phyloP scores from a whole-genome alignment of 2,329 filamentous ascomycete species.

The Fusarium papillatum region DNA sequence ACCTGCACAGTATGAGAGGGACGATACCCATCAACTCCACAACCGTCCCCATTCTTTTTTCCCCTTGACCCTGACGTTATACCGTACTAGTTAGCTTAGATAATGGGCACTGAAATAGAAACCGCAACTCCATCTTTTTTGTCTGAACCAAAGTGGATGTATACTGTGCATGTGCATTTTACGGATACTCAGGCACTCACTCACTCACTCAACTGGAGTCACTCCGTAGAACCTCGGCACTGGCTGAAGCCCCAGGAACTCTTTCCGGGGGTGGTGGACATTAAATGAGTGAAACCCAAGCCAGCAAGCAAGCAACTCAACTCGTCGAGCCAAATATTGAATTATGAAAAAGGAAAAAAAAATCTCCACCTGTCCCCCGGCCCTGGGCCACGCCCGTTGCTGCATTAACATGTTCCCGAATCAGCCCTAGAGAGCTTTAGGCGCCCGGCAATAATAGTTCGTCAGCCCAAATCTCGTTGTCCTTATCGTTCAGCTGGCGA shows the following conservation, averaged over 20 bases:
- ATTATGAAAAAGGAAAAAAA: neutral
- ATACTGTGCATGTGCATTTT: neutral
- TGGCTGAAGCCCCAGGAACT: neutral
- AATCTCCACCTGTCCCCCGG: slow-evolving; percentile 10
- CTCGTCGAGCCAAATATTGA: slow-evolving; percentile 4
- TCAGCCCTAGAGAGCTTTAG: slow-evolving; percentile 19
- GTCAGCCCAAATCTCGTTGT: neutral
- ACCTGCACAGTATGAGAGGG: slow-evolving; percentile 20
- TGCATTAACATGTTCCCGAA: slow-evolving; percentile 16
- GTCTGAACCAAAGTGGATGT: neutral
- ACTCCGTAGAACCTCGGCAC: neutral
- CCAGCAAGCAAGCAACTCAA: neutral
- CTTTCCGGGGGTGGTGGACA: slow-evolving; percentile 6
- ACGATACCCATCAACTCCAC: slow-evolving; percentile 1
- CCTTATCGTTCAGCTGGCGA: neutral
- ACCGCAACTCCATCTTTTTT: neutral
- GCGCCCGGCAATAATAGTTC: neutral
- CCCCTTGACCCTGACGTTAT: neutral
- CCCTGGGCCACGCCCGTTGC: slow-evolving; percentile 4
- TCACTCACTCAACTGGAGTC: neutral
- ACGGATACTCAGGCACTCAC: neutral
- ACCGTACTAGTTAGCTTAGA: neutral
- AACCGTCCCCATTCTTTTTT: slow-evolving; percentile 1
- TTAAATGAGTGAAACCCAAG: slow-evolving; percentile 11
- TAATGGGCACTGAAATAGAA: slow-evolving; percentile 11